phyloP scores from a whole-genome alignment of 805 yeast genomes.

The Saccharomycopsis javanensis region DNA sequence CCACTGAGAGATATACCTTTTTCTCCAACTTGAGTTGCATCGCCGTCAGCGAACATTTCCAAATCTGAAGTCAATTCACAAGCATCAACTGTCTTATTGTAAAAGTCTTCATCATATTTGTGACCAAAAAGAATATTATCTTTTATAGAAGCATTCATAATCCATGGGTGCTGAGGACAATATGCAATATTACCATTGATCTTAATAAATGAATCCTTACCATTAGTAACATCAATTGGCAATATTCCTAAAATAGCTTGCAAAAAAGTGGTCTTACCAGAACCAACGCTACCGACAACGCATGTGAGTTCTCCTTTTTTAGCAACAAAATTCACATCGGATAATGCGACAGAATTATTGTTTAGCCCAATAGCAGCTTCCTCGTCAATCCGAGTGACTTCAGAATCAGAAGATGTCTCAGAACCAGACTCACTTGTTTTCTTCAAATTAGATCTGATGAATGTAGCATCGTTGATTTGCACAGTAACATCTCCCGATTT shows the following conservation, averaged over 20 bases:
- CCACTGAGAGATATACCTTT: slow-evolving; percentile 53
- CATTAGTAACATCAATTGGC: slow-evolving; percentile 25
- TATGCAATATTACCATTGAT: slow-evolving; percentile 43
- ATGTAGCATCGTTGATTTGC: slow-evolving; percentile 39
- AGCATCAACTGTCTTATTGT: slow-evolving; percentile 35
- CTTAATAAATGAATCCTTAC: slow-evolving; percentile 19
- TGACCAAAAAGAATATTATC: slow-evolving; percentile 45
- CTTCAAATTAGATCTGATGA: slow-evolving; percentile 37
- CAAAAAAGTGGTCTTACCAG: slow-evolving; percentile 55
- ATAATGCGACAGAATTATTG: slow-evolving; percentile 43
- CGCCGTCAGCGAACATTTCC: slow-evolving; percentile 41
- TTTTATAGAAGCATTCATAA: slow-evolving; percentile 40
- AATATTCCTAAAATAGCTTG: slow-evolving; percentile 47
- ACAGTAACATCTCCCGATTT: slow-evolving; percentile 27
- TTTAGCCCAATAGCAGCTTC: slow-evolving; percentile 29
- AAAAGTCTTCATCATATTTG: slow-evolving; percentile 33
- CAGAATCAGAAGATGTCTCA: slow-evolving; percentile 24
- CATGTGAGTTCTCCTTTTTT: slow-evolving; percentile 47
- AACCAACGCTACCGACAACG: slow-evolving; percentile 57
- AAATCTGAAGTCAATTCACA: slow-evolving; percentile 43
- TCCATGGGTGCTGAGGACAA: slow-evolving; percentile 52
- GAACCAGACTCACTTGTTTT: slow-evolving; percentile 30
- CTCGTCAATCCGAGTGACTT: slow-evolving; percentile 27
- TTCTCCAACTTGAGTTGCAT: slow-evolving; percentile 47
- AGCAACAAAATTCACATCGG: slow-evolving; percentile 39